These are phyloP conservation scores for Thinopyrum elongatum DNA, from an alignment of 176 grass and related monocot genomes.

Conservation along the genomic window DNA sequence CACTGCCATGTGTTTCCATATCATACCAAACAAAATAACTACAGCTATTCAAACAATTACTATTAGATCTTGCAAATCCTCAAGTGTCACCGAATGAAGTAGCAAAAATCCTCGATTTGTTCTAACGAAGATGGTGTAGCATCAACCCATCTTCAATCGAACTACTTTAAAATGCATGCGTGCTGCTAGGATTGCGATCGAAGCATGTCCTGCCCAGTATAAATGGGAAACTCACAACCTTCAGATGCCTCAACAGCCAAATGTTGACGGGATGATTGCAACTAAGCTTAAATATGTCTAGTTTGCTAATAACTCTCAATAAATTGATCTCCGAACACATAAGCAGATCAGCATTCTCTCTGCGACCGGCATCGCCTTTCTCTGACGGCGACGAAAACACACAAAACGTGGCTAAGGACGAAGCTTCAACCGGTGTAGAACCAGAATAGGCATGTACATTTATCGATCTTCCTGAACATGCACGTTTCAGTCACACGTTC, in stretches of 20 bases:
- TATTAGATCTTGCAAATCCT: not conserved
- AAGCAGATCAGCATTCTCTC: not conserved
- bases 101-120: not conserved
- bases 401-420: not conserved
- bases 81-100: not conserved
- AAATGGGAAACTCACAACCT: not conserved
- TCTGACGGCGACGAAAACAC: not conserved
- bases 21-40: not conserved
- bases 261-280: not conserved
- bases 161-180: not conserved
- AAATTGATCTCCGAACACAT: not conserved
- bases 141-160: not conserved
- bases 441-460: conserved; percentile 1
- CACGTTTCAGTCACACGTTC: not conserved
- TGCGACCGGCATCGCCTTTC: not conserved
- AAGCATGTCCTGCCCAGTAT: not conserved
- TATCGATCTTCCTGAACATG: not conserved
- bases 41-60: not conserved
- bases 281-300: not conserved
- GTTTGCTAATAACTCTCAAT: not conserved
- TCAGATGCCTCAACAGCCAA: not conserved
- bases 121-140: not conserved
- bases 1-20: not conserved
- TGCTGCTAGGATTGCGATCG: not conserved
- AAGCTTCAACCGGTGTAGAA: not conserved